These are phyloP conservation scores for Metschnikowia shivogae DNA, from an alignment of 805 yeast genomes.

Conservation along the genomic window DNA sequence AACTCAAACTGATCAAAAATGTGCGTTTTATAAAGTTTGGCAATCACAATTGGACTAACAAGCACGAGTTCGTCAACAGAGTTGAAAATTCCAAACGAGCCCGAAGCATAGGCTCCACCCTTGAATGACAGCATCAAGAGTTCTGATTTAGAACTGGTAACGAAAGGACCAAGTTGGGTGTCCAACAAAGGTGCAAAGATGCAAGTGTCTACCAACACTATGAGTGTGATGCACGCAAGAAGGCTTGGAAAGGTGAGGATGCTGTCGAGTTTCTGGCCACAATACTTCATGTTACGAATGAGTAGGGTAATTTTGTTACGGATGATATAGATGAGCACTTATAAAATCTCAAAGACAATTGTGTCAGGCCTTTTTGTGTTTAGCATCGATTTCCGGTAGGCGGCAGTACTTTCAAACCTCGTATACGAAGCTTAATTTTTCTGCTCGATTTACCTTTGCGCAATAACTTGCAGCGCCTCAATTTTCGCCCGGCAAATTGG, in stretches of 20 bases:
- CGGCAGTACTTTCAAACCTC: too few species aligned
- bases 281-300: neutral
- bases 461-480: neutral
- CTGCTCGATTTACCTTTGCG: neutral
- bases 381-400: too few species aligned
- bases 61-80: neutral
- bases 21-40: neutral
- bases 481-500: conserved; percentile 19
- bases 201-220: conserved; percentile 1
- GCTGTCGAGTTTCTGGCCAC: neutral
- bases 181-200: conserved; percentile 1
- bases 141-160: neutral
- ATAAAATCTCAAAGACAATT: too few species aligned
- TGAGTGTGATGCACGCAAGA: conserved; percentile 2
- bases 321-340: too few species aligned
- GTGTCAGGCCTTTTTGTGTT: too few species aligned
- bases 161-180: neutral
- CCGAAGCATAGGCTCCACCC: neutral
- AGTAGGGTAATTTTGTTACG: too few species aligned
- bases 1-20: neutral
- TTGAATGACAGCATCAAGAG: neutral
- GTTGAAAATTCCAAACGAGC: neutral
- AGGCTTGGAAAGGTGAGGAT: neutral
- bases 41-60: neutral
- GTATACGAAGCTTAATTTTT: too few species aligned